A percentile compares a stretch with the other conserved stretches of the same genome.
Evolutionary conservation across 2,329 filamentous ascomycete genomes (phyloP).

Genomic region (Cladophialophora psammophila): DNA sequence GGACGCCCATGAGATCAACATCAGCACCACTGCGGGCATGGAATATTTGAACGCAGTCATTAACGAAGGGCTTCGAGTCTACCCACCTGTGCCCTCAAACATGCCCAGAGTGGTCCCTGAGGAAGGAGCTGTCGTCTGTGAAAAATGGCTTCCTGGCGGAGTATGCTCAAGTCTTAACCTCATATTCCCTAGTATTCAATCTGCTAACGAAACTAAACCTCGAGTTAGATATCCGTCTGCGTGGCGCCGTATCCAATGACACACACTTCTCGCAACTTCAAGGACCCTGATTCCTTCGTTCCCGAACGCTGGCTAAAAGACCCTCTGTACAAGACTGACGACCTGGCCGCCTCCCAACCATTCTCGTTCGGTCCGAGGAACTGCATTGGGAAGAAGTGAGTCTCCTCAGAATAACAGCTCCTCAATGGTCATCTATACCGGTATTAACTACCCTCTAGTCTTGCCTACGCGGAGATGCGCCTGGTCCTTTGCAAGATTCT

Average conservation of each 20-base stretch:
- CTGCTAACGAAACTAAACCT: too few species aligned
- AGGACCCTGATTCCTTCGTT: conserved; percentile 31
- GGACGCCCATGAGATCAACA: conserved; percentile 44
- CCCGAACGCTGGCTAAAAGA: conserved; percentile 33
- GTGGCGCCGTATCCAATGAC: conserved; percentile 40
- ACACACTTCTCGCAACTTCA: conserved; percentile 40
- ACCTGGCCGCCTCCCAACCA: conserved; percentile 42
- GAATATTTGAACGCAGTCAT: conserved; percentile 56
- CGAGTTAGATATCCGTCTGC: conserved; percentile 20
- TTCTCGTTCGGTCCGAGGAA: conserved; percentile 48
- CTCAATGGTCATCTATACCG: background rate
- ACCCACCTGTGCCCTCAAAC: conserved; percentile 50
- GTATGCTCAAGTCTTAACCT: too few species aligned
- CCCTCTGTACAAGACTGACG: conserved; percentile 38
- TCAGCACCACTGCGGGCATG: conserved; percentile 44
- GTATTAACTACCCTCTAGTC: conserved; percentile 25
- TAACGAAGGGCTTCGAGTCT: conserved; percentile 56
- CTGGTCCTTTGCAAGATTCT: conserved; percentile 57
- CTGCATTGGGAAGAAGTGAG: conserved; percentile 42
- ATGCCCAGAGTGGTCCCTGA: conserved; percentile 30
- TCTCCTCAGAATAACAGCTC: background rate
- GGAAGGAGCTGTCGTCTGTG: conserved; percentile 9
- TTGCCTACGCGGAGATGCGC: conserved; percentile 61
- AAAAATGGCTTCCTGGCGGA: conserved; percentile 45
- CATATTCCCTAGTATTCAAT: too few species aligned